Base-by-base conservation (phyloP, 208 protist genomes). In the Leishmania amazonensis region DNA sequence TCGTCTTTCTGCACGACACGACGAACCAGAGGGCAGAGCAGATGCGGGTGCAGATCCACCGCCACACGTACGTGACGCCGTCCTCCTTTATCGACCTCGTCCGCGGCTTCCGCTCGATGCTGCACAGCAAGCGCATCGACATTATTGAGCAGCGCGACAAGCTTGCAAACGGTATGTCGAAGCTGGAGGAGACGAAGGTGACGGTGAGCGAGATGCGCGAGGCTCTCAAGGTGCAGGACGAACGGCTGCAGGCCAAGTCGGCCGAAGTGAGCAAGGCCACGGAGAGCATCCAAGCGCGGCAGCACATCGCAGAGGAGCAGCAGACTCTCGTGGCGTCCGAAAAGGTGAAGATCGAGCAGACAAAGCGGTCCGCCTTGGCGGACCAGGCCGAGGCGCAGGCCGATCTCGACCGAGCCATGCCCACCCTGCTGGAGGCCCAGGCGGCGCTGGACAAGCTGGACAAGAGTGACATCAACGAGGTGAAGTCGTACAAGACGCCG, bases 41-140 rank as follows among this genome's bases (percentile, higher is more conserved):
- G 81, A 99, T 99, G 99, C 81, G 90, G 47, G 91, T 91, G 77
- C 96, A 99, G 85, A 90, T 99, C 47, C 94, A 97, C 78, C 89
- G 99, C 31, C 89, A 98, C 87, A 99, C 99, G 87, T 99, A 99
- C 90, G 98, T 99, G 49, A 99, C 99, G 31, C 99, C 99, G n/a
- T 99, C 99, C 40, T 99, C 97, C 57, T 99, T 99, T 87, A 86
- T 99, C 21, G 97, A 99, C 77, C 93, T 99, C 42, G 96, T 99
- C 42, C 95, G 93, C 75, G 97, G 97, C 31, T 99, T 99, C 93
- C 91, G 89, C 73, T 86, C 89, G 54, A 91, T 99, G 85, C 88
- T 99, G 62, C 84, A 83, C 62, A 94, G 98, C 78, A 99, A 99
- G 90, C 91, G 93, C 31, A 92, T 93, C n/a, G 89, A 93, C 75